Evolutionary conservation across 805 yeast species (phyloP).

Genomic region (Ogataea degrootiae): DNA sequence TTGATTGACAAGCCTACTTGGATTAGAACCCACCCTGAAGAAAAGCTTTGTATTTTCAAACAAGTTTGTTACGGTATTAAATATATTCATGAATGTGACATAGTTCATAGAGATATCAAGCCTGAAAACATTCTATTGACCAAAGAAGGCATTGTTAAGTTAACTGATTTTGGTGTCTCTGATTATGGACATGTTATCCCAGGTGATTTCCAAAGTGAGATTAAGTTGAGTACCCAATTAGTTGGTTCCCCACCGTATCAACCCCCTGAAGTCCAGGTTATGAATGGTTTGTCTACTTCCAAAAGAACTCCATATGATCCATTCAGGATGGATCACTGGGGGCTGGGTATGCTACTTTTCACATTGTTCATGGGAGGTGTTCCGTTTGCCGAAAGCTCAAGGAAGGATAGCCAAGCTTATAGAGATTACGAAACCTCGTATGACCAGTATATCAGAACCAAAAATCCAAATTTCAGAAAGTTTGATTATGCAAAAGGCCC

Average conservation of each 20-base stretch:
- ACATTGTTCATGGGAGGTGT: constrained; percentile 53
- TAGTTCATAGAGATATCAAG: constrained; percentile 91
- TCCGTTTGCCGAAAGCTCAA: constrained; percentile 56
- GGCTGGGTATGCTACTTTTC: constrained; percentile 66
- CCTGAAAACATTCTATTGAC: constrained; percentile 86
- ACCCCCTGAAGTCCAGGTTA: constrained; percentile 71
- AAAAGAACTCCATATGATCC: constrained; percentile 47
- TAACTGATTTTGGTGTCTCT: constrained; percentile 93
- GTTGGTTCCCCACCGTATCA: constrained; percentile 85
- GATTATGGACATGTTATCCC: constrained; percentile 60
- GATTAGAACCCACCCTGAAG: constrained; percentile 45
- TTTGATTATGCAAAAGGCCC: constrained; percentile 51
- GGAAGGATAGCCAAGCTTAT: constrained; percentile 40
- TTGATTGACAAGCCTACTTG: constrained; percentile 58
- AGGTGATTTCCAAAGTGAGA: constrained; percentile 43
- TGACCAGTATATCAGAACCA: constrained; percentile 32
- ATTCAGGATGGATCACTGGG: constrained; percentile 71
- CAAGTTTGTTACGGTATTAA: constrained; percentile 63
- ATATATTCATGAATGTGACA: constrained; percentile 67
- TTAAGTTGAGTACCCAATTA: constrained; percentile 41
- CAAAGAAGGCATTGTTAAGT: constrained; percentile 50
- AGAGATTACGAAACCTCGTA: constrained; percentile 48
- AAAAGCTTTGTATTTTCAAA: constrained; percentile 68
- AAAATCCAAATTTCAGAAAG: constrained; percentile 40
- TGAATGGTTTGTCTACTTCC: constrained; percentile 34